Evolutionary conservation across 148 eudicot genomes (phyloP).

Genomic region (Camellia sinensis): DNA sequence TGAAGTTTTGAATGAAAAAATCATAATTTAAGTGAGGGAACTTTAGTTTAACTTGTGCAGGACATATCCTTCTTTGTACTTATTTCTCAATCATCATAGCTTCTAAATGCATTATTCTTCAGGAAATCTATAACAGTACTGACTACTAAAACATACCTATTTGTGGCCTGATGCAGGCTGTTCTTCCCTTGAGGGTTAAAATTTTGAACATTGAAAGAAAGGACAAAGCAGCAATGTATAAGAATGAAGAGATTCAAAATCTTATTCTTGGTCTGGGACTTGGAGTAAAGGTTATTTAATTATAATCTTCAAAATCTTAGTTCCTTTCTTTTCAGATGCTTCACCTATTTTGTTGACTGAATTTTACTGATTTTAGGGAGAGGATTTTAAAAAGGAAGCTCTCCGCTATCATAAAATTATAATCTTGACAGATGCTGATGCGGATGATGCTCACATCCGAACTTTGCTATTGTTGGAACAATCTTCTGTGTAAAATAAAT

Average conservation of each 20-base stretch:
- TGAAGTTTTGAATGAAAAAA: too few species aligned
- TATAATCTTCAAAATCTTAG: neutral
- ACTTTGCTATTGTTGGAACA: slow-evolving; percentile 37
- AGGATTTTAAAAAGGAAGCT: slow-evolving; percentile 81
- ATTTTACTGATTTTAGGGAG: slow-evolving; percentile 56
- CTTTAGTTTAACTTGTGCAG: neutral
- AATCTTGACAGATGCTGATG: slow-evolving; percentile 95
- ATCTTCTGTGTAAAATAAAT: too few species aligned
- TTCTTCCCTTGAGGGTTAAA: slow-evolving; percentile 95
- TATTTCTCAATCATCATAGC: neutral
- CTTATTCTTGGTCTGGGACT: slow-evolving; percentile 89
- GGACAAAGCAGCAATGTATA: slow-evolving; percentile 97
- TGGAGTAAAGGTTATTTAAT: slow-evolving; percentile 75
- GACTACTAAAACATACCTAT: neutral
- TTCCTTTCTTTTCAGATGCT: slow-evolving; percentile 7
- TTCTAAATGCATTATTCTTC: neutral
- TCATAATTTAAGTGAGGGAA: neutral
- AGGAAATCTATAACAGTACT: neutral
- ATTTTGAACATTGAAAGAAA: slow-evolving; percentile 86
- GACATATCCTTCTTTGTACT: neutral
- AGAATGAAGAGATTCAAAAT: slow-evolving; percentile 91
- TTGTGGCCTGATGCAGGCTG: slow-evolving; percentile 58
- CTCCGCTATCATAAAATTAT: slow-evolving; percentile 95
- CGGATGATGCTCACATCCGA: slow-evolving; percentile 97
- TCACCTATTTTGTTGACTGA: slow-evolving; percentile 13